Evolutionary conservation across 2,329 filamentous ascomycete genomes (phyloP), one percentile per base, ranked within the genome.

Genomic region (Lachnellula cervina): DNA sequence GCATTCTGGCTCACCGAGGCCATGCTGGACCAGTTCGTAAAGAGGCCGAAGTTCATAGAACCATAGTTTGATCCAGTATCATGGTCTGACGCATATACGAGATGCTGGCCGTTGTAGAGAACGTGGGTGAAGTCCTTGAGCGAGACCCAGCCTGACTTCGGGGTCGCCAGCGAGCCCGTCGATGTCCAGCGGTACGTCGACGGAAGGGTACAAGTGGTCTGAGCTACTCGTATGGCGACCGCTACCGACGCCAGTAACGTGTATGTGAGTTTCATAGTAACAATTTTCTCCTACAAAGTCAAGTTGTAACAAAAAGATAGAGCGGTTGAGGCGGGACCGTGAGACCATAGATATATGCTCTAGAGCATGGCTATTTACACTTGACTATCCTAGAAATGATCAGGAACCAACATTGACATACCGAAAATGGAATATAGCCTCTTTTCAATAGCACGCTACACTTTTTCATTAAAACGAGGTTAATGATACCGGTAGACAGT

Each of bases 41-140:
- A 79, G 53, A 74, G 70, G 21, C 73, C 74, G 59, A 87, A 86
- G 70, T 70, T 75, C 77, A 86, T 80, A 11, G 82, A 85, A 59
- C 81, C 80, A 62, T 76, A 86, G 55, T 49, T 72, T 1, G 71
- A 66, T 1, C 72, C 72, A 0, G 65, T 62, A 61, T 78, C 72
- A 61, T 77, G 73, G 57, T 67, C 74, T 1, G 81, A 78, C 1
- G 72, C 82, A 64, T 87, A 87, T 2, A 87, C 82, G 6, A 87
- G 75, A 59, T 85, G 74, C 68, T 83, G 66, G 52, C 76, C 79
- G 35, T 86, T 80, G 73, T 81, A 81, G 1, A 71, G 66, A 19
- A 76, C 77, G 52, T 68, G 65, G 23, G 79, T 83, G 70, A 87
- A 86, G 70, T 87, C 84, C 65, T 87, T 87, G 63, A 87, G 74